These are phyloP conservation scores for Candida sojae DNA, from an alignment of 1,139 yeast species.

Conservation along the genomic window DNA sequence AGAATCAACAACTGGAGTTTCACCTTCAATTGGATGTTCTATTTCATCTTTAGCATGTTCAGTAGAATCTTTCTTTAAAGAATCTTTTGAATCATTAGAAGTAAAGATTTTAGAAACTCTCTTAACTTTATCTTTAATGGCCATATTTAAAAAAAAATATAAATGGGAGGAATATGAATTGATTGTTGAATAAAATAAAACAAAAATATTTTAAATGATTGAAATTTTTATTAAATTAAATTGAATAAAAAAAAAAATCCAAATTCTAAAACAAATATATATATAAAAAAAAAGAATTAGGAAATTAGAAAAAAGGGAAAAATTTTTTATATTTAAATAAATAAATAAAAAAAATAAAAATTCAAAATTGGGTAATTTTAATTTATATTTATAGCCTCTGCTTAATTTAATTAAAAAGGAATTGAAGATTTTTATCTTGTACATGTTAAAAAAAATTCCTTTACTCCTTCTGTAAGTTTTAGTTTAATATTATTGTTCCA, in stretches of 20 bases:
- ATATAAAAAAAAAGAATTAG: background rate
- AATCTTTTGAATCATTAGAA: slow-evolving; percentile 21
- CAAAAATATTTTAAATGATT: background rate
- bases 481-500: too few relatives aligned
- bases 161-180: background rate
- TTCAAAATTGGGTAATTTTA: slow-evolving; percentile 1
- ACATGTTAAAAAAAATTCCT: too few relatives aligned
- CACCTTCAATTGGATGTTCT: slow-evolving; percentile 12
- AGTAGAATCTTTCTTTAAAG: slow-evolving; percentile 13
- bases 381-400: slow-evolving; percentile 1
- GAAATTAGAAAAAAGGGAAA: background rate
- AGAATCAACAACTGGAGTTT: slow-evolving; percentile 14
- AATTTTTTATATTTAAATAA: background rate
- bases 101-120: slow-evolving; percentile 47
- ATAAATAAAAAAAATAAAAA: background rate
- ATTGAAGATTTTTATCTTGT: background rate
- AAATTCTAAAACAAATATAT: background rate
- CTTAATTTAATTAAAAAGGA: background rate
- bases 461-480: too few relatives aligned
- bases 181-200: background rate
- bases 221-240: background rate
- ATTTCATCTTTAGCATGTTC: slow-evolving; percentile 13
- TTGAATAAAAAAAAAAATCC: too few relatives aligned
- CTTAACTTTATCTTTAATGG: slow-evolving; percentile 47
- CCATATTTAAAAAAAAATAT: slow-evolving; percentile 26